Percentiles rank a stretch among this genome's conserved stretches.
phyloP scores from a whole-genome alignment of 2,329 filamentous ascomycete genomes.

The Venturia carpophila region DNA sequence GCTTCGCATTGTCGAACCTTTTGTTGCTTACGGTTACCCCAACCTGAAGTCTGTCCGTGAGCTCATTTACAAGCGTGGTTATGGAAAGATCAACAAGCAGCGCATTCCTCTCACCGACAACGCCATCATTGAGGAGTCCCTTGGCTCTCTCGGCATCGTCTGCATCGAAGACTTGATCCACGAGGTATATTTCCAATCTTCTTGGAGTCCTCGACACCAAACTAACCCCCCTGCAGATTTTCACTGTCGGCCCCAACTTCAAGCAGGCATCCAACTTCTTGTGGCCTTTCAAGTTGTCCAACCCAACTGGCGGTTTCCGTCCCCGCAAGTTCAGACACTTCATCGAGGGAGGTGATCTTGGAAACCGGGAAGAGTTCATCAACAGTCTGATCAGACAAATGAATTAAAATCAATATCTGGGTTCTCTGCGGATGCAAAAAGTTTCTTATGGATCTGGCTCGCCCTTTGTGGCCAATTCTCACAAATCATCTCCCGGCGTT shows the following conservation, averaged over 20 bases:
- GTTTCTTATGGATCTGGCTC: background rate
- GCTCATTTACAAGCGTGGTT: slow-evolving; percentile 98
- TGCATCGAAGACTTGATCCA: slow-evolving; percentile 99
- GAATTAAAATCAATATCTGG: slow-evolving; percentile 54
- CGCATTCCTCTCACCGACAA: slow-evolving; percentile 95
- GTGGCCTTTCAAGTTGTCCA: slow-evolving; percentile 99
- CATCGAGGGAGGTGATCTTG: slow-evolving; percentile 95
- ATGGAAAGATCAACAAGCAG: slow-evolving; percentile 66
- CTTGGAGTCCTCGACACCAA: slow-evolving; percentile 39
- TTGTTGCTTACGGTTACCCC: slow-evolving; percentile 98
- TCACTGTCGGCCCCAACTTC: slow-evolving; percentile 83
- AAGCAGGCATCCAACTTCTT: slow-evolving; percentile 71
- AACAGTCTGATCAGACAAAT: slow-evolving; percentile 94
- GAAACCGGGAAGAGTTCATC: slow-evolving; percentile 98
- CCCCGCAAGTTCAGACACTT: slow-evolving; percentile 98
- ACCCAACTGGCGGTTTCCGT: slow-evolving; percentile 95
- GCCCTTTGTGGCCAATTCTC: background rate
- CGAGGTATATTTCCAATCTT: slow-evolving; percentile 47
- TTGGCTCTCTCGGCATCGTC: slow-evolving; percentile 98
- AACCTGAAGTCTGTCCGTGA: slow-evolving; percentile 99
- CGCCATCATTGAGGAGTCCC: slow-evolving; percentile 89
- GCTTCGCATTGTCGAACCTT: slow-evolving; percentile 97
- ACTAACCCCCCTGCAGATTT: slow-evolving; percentile 22
- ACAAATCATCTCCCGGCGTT: background rate
- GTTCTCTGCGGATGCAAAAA: background rate